Percentiles rank a stretch among this genome's conserved stretches.
Evolutionary conservation across 192 early-diverging fungal species (phyloP).

Genomic region (Backusella liffmaniae): DNA sequence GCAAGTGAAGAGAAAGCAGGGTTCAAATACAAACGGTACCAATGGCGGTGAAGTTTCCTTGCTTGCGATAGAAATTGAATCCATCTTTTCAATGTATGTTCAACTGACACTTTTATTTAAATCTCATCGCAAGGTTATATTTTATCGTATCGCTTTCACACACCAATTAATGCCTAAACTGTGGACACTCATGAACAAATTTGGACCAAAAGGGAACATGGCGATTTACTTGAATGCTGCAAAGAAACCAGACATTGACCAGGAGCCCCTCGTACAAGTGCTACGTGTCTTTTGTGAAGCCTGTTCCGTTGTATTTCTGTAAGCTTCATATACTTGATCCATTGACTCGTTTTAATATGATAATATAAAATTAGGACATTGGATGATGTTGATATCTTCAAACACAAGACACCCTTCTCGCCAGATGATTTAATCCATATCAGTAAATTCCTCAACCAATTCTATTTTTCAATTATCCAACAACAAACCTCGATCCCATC

Average conservation of each 20-base stretch:
- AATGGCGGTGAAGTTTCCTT: slow-evolving; percentile 14
- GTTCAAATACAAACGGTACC: not conserved
- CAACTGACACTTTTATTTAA: slow-evolving; percentile 38
- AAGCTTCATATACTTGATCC: slow-evolving; percentile 10
- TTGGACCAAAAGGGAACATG: slow-evolving; percentile 58
- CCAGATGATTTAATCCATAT: slow-evolving; percentile 31
- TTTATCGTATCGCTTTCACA: slow-evolving; percentile 51
- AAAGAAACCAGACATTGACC: slow-evolving; percentile 37
- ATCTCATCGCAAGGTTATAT: slow-evolving; percentile 45
- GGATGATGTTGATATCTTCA: slow-evolving; percentile 28
- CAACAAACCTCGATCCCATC: slow-evolving; percentile 21
- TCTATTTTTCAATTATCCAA: slow-evolving; percentile 59
- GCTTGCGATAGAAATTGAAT: slow-evolving; percentile 46
- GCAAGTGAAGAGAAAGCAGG: not conserved
- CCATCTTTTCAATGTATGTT: slow-evolving; percentile 41
- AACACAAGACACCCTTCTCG: slow-evolving; percentile 18
- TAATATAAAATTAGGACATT: slow-evolving; percentile 9
- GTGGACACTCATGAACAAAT: slow-evolving; percentile 55
- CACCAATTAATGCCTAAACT: slow-evolving; percentile 50
- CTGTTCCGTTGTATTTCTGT: slow-evolving; percentile 58
- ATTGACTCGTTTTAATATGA: not conserved
- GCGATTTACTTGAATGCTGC: slow-evolving; percentile 57
- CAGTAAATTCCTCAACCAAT: slow-evolving; percentile 59
- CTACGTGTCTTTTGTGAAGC: slow-evolving; percentile 65
- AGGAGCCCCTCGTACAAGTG: slow-evolving; percentile 56